A percentile compares a stretch with the other conserved stretches of the same genome.
Evolutionary conservation across 2,329 filamentous ascomycete species (phyloP).

Genomic region (Sporothrix phasma): DNA sequence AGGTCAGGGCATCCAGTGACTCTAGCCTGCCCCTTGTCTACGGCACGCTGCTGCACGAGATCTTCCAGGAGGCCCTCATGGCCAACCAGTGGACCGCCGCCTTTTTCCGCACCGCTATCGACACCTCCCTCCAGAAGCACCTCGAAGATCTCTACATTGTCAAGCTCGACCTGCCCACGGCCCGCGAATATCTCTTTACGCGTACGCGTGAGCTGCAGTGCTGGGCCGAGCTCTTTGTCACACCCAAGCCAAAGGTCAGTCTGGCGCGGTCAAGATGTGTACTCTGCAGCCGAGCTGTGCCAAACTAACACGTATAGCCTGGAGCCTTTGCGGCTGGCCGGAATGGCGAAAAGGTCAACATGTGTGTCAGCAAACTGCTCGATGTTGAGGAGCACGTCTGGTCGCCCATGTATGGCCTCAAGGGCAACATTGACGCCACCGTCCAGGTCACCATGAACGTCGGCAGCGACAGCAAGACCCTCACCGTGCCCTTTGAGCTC

Average conservation of each 20-base stretch:
- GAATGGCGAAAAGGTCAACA: constrained; percentile 62
- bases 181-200: constrained; percentile 67
- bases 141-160: constrained; percentile 87
- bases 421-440: constrained; percentile 95
- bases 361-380: constrained; percentile 87
- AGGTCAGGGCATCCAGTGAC: constrained; percentile 82
- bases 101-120: constrained; percentile 58
- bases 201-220: constrained; percentile 73
- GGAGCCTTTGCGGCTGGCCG: constrained; percentile 70
- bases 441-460: constrained; percentile 75
- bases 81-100: constrained; percentile 67
- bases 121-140: constrained; percentile 61
- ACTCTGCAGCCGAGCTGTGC: no score
- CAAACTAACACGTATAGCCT: constrained; percentile 25
- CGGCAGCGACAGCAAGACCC: constrained; percentile 41
- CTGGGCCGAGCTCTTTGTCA: constrained; percentile 79
- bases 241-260: constrained; percentile 47
- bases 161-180: constrained; percentile 60
- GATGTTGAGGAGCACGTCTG: constrained; percentile 97
- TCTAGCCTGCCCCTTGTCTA: constrained; percentile 76
- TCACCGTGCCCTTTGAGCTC: constrained; percentile 88
- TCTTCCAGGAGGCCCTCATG: constrained; percentile 84
- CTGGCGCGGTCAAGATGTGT: neutral
- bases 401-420: constrained; percentile 95
- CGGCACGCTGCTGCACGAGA: constrained; percentile 85